Base-by-base conservation (phyloP, 768 basidiomycete genomes). In the Calocybe gangraenosa region DNA sequence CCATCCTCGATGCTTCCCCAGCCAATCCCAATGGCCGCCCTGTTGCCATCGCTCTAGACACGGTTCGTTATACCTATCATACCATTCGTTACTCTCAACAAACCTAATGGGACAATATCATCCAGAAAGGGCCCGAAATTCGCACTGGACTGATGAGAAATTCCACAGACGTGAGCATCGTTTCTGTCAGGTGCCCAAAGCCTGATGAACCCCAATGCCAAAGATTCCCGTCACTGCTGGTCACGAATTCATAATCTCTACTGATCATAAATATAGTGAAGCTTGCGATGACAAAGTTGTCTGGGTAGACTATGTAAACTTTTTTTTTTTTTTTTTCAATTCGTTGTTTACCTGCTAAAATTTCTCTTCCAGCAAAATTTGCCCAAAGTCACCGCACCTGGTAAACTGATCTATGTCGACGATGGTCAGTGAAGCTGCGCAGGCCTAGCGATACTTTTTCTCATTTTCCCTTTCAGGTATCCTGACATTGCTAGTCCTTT, bases 41-140 rank as follows among this genome's bases (percentile, higher is more conserved):
- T 28, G 79, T 99, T 40, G 96, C 96, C 36, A 98, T 99, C 59
- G 96, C 96, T 57, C 74, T 99, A 45, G 96, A 99, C 68, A 99
- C 96, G 49, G 92, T 92, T 45, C 53, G 89, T 70, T 13, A 31
- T 50, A 20, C 25, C 11, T 28, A 28, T 28, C 25, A 6, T 23
- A 38, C 47, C 31, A 46, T 41, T 3, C 23, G 25, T 21, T 20
- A 1, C 34, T 25, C 25, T 28, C 3, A 31, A 21, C 19, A 15
- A 33, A 31, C 39, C 8, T 46, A 40, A 42, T 55, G 21, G 28
- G 43, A 28, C 44, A 39, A 18, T 39, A 47, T 33, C 59, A 38
- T 25, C 48, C 57, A 94, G 92, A 99, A 99, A 91, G 96, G 96
- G 46, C 96, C 96, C 31, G 96, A 98, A 73, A 99, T 99, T 71